These are phyloP conservation scores for Serendipita indica DNA, from an alignment of 768 basidiomycete genomes.

Conservation along the genomic window DNA sequence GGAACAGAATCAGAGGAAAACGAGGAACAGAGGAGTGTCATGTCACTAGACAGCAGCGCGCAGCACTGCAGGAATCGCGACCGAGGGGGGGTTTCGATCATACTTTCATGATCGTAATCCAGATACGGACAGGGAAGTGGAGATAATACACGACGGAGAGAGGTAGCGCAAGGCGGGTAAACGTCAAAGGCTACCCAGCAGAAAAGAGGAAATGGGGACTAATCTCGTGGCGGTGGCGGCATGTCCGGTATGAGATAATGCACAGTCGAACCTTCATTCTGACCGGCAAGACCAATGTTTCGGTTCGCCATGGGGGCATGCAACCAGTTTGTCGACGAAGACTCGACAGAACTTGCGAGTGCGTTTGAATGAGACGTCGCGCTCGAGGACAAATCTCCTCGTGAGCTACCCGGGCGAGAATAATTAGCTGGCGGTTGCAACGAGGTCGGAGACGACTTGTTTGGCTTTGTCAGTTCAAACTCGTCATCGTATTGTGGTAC, in stretches of 20 bases:
- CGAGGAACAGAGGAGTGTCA: neutral
- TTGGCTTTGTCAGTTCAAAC: neutral
- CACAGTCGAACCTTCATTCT: conserved; percentile 30
- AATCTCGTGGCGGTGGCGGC: conserved; percentile 22
- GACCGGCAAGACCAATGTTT: conserved; percentile 1
- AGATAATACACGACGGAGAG: neutral
- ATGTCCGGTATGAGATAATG: conserved; percentile 50
- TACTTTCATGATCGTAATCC: neutral
- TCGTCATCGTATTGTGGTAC: neutral
- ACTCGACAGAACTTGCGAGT: neutral
- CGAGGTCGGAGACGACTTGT: neutral
- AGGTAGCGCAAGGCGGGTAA: neutral
- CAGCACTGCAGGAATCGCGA: neutral
- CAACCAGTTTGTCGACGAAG: neutral
- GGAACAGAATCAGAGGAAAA: neutral
- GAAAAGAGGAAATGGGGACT: neutral
- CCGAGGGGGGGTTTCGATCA: neutral
- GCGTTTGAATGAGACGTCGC: neutral
- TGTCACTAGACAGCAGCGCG: neutral
- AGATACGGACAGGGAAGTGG: neutral
- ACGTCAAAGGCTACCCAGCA: neutral
- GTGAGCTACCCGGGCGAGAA: neutral
- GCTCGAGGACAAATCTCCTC: neutral
- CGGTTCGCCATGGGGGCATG: neutral
- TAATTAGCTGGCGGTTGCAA: neutral